Percentiles rank a stretch among this genome's conserved stretches.
Conservation (phyloP, 2,329 filamentous ascomycete genomes). For the Colletotrichum camelliae region DNA sequence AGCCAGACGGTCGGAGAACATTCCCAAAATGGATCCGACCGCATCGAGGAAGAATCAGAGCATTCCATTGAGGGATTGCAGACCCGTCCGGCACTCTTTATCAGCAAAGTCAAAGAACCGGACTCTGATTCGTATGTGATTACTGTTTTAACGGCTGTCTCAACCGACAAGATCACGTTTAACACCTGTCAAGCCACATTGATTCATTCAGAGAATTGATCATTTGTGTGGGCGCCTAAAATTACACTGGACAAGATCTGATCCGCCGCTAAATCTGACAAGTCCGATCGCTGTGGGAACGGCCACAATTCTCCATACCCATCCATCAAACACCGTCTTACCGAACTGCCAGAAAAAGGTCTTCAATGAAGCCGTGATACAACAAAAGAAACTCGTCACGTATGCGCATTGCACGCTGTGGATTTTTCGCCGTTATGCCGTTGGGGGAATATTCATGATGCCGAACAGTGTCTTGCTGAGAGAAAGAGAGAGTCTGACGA, state of each 20-base stretch:
- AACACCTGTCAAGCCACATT: too few relatives aligned
- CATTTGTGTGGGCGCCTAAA: slow-evolving; percentile 4
- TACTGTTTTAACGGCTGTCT: too few relatives aligned
- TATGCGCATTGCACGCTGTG: not conserved
- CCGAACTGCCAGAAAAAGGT: not conserved
- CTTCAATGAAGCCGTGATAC: not conserved
- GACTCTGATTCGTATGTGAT: not conserved
- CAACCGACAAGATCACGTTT: too few relatives aligned
- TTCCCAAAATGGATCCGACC: not conserved
- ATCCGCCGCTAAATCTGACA: slow-evolving; percentile 17
- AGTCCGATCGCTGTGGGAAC: not conserved
- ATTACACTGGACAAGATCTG: slow-evolving; percentile 6
- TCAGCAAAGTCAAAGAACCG: not conserved
- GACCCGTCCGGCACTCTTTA: too few relatives aligned
- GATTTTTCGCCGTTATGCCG: slow-evolving; percentile 13
- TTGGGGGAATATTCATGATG: not conserved
- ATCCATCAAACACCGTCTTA: not conserved
- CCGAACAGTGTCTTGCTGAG: not conserved
- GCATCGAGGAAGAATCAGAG: not conserved
- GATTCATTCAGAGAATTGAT: not conserved
- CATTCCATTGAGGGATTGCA: not conserved
- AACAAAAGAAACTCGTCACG: slow-evolving; percentile 15
- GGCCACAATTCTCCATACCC: not conserved
- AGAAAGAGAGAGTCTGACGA: not conserved
- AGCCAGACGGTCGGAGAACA: not conserved